Evolutionary conservation across 2,329 filamentous ascomycete genomes (phyloP), one percentile per base, ranked within the genome.

Genomic region (Penicillium sp.): DNA sequence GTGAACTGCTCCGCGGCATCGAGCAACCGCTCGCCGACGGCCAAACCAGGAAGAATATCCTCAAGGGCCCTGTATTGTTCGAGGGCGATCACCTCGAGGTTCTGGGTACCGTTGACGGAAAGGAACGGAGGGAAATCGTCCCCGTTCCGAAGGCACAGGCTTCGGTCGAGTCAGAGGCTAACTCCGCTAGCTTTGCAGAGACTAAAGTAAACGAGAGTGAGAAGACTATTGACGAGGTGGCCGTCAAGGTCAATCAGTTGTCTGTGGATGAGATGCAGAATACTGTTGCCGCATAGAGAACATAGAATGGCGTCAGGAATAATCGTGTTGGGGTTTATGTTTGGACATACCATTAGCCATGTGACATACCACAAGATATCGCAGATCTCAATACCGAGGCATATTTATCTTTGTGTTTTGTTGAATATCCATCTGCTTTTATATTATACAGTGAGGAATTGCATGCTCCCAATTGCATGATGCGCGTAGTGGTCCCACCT

Each of bases 31-130:
- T 66, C 1, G 56, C 56, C 3, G 64, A 67, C 16, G 67, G 64
- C 8, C 56, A 64, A 30, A 62, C 61, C 7, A 68, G 66, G 36
- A 68, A 66, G 26, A 53, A 56, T 1, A 65, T 73, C 48, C 57
- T 71, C 31, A 74, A 73, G 63, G 72, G 72, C 0, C 72, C 72
- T 1, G 55, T 75, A 25, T 52, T 72, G 38, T 74, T 73, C 60
- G 65, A 72, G 54, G 67, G 64, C 25, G 67, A 73, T 41, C 56
- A 61, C 30, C 64, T 74, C 31, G 60, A 71, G 54, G 64, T 74
- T 16, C 53, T 75, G 28, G 72, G 71, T 11, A 68, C 68, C 25
- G 69, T 69, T 43, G 62, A 71, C 36, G 72, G 73, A 36, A 68
- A 71, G 56, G 64, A 65, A 12, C 63, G 72, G 37, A 63, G 67